phyloP scores from a whole-genome alignment of 306 rosid species.

The Fragaria iinumae region DNA sequence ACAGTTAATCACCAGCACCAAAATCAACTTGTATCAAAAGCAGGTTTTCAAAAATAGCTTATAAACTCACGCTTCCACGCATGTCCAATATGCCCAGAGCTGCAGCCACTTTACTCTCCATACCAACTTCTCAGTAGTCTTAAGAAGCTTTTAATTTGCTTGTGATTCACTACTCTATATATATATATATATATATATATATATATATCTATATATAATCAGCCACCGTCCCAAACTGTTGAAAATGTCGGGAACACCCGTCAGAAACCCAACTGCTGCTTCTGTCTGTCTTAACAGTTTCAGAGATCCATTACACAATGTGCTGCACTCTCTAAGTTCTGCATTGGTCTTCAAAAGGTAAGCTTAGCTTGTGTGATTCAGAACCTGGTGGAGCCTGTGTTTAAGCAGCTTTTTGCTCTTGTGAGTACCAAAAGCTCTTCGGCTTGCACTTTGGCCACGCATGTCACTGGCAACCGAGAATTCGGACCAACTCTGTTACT shows the following conservation, averaged over 20 bases:
- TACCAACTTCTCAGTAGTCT: not conserved
- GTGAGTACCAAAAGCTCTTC: slow-evolving; percentile 67
- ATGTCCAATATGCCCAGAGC: slow-evolving; percentile 13
- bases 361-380: not conserved
- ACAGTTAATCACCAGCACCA: not conserved
- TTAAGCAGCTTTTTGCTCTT: slow-evolving; percentile 24
- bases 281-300: not conserved
- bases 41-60: not conserved
- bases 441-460: slow-evolving; percentile 65
- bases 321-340: not conserved
- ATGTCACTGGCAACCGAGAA: slow-evolving; percentile 36
- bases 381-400: slow-evolving; percentile 8
- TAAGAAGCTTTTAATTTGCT: not conserved
- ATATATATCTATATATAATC: slow-evolving; percentile 2
- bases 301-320: not conserved
- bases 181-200: not conserved
- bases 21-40: slow-evolving; percentile 3
- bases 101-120: slow-evolving; percentile 17
- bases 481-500: slow-evolving; percentile 17
- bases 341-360: not conserved
- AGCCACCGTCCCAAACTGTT: slow-evolving; percentile 5
- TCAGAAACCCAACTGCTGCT: not conserved
- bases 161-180: not conserved
- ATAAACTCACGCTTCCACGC: slow-evolving; percentile 14
- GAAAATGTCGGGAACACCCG: slow-evolving; percentile 10